These are phyloP conservation scores for Coemansia umbellata DNA, from an alignment of 192 early-diverging fungal species.

Conservation along the genomic window DNA sequence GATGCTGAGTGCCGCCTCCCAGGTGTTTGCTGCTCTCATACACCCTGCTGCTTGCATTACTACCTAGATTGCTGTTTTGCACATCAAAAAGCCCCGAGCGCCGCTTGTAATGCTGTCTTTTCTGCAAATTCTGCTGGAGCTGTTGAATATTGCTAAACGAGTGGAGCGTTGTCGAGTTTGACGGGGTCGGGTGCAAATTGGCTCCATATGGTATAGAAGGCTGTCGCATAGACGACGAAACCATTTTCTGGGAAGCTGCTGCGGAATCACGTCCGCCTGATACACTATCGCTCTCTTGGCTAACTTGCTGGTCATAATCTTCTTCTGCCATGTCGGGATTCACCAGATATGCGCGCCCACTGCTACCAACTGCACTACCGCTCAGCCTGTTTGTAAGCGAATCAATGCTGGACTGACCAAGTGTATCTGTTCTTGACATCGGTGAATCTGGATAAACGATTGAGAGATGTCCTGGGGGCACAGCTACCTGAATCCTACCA, in stretches of 20 bases:
- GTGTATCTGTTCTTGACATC: constrained; percentile 47
- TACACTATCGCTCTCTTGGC: not conserved
- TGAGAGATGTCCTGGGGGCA: constrained; percentile 43
- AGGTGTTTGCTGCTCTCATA: not conserved
- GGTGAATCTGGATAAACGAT: constrained; percentile 51
- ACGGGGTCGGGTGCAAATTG: constrained; percentile 32
- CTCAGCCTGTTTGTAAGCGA: constrained; percentile 24
- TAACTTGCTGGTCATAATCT: constrained; percentile 1
- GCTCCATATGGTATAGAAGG: constrained; percentile 2
- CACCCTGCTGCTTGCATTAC: not conserved
- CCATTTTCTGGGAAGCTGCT: not conserved
- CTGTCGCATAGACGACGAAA: not conserved
- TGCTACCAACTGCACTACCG: constrained; percentile 4
- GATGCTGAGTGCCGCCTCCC: not conserved
- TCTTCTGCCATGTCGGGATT: constrained; percentile 25
- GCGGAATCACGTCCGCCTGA: not conserved
- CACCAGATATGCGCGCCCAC: constrained; percentile 41
- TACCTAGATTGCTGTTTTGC: not conserved
- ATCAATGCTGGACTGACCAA: constrained; percentile 30
- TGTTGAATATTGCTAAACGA: constrained; percentile 29
- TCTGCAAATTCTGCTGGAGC: constrained; percentile 20
- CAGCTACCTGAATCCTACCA: constrained; percentile 35
- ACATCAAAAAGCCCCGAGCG: constrained; percentile 8
- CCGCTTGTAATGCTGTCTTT: constrained; percentile 3
- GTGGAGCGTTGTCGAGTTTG: constrained; percentile 44